Conservation (phyloP, 2,329 filamentous ascomycete species). For the Moelleriella libera region DNA sequence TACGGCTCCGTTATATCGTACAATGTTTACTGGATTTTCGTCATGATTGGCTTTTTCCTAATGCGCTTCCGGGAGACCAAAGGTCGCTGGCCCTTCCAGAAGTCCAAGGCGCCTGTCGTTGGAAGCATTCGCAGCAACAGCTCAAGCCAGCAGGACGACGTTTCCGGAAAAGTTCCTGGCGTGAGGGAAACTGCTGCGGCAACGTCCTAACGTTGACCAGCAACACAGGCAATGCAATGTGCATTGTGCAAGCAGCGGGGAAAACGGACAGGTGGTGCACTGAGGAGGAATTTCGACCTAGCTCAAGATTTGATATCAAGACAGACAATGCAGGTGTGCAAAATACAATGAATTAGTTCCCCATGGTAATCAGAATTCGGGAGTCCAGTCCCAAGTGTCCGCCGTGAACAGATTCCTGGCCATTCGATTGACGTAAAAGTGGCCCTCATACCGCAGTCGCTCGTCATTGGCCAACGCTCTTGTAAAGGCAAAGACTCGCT, state of each 20-base stretch:
- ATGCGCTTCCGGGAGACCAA: constrained; percentile 53
- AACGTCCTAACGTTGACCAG: background rate
- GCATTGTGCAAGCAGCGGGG: too few species aligned
- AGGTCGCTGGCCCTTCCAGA: constrained; percentile 33
- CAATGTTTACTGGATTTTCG: constrained; percentile 72
- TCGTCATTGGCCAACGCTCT: constrained; percentile 34
- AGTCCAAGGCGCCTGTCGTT: constrained; percentile 13
- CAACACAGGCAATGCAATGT: too few species aligned
- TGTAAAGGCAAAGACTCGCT: constrained; percentile 31
- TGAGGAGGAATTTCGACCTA: too few species aligned
- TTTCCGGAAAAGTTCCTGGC: constrained; percentile 9
- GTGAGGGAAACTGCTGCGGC: constrained; percentile 13
- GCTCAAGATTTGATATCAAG: too few species aligned
- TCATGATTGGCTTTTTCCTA: constrained; percentile 53
- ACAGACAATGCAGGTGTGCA: too few species aligned
- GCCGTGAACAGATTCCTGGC: constrained; percentile 41
- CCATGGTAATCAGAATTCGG: constrained; percentile 20
- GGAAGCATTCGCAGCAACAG: constrained; percentile 9
- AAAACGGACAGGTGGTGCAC: too few species aligned
- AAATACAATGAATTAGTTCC: too few species aligned
- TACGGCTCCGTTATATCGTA: constrained; percentile 80
- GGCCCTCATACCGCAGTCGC: constrained; percentile 32
- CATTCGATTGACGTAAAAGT: constrained; percentile 34
- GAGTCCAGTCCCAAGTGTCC: constrained; percentile 45
- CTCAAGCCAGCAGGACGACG: constrained; percentile 12